These are phyloP conservation scores for Camellia oleifera DNA, from an alignment of 179 eudicot genomes.

Conservation along the genomic window DNA sequence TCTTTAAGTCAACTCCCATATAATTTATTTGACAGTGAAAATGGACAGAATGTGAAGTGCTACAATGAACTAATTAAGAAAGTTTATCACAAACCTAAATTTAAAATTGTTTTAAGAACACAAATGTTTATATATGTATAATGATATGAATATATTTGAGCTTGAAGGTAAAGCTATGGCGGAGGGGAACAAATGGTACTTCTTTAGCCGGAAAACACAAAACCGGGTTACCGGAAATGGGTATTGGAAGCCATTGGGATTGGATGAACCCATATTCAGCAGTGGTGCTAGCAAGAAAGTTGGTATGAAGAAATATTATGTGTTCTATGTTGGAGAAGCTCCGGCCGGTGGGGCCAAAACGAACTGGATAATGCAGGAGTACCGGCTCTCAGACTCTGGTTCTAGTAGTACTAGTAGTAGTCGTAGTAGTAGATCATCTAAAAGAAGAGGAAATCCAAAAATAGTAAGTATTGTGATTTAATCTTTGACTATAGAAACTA, in stretches of 20 bases:
- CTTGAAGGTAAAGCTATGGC: conserved; percentile 71
- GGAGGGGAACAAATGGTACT: conserved; percentile 84
- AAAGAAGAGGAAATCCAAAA: conserved; percentile 39
- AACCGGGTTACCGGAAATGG: conserved; percentile 54
- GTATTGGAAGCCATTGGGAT: conserved; percentile 66
- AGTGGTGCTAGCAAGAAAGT: conserved; percentile 35
- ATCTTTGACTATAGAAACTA: too few species aligned
- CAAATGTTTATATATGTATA: not conserved
- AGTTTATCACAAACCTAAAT: too few species aligned
- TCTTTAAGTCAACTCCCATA: too few species aligned
- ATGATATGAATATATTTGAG: not conserved
- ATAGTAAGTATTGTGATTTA: conserved; percentile 21
- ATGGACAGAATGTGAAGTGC: too few species aligned
- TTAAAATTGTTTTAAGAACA: too few species aligned
- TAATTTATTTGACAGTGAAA: too few species aligned
- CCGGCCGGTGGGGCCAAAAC: conserved; percentile 51
- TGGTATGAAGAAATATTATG: conserved; percentile 59
- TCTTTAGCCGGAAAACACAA: conserved; percentile 64
- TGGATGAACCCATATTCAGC: conserved; percentile 61
- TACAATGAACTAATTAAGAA: too few species aligned
- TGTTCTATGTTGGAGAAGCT: conserved; percentile 54
- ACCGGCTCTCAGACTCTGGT: conserved; percentile 47
- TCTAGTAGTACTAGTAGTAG: conserved; percentile 32
- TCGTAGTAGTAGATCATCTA: conserved; percentile 31
- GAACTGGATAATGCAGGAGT: conserved; percentile 87